phyloP scores from a whole-genome alignment of 139 green algal genomes.

The Astrephomene gubernaculifera region DNA sequence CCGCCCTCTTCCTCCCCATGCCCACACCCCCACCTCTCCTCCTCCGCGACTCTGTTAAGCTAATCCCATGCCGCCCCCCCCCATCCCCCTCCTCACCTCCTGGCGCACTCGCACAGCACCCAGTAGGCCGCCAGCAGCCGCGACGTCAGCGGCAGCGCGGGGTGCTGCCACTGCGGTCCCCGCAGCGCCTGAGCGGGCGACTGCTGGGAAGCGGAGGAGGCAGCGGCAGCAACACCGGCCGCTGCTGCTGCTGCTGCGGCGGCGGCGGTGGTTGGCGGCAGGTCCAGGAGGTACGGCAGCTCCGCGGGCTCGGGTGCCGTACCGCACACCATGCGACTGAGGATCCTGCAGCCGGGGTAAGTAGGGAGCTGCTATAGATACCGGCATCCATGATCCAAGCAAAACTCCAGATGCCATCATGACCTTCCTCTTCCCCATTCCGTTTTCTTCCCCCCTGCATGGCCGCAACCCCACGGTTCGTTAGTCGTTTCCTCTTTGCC shows the following conservation, averaged over 20 bases:
- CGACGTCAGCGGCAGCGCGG: slow-evolving; percentile 14
- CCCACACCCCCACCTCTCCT: too few relatives aligned
- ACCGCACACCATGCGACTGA: slow-evolving; percentile 34
- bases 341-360: slow-evolving; percentile 20
- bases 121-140: slow-evolving; percentile 45
- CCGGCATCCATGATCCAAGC: too few relatives aligned
- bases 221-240: not conserved
- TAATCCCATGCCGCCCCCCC: not conserved
- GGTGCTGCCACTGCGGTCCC: too few relatives aligned
- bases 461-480: too few relatives aligned
- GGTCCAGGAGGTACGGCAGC: slow-evolving; percentile 25
- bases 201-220: not conserved
- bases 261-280: not conserved
- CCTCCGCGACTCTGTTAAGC: too few relatives aligned
- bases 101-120: slow-evolving; percentile 40
- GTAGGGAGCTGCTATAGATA: too few relatives aligned
- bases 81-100: slow-evolving; percentile 4
- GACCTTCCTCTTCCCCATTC: too few relatives aligned
- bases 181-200: too few relatives aligned
- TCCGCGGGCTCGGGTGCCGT: not conserved
- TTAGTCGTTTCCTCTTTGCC: too few relatives aligned
- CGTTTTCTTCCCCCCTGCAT: too few relatives aligned
- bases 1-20: too few relatives aligned
- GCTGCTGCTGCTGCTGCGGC: not conserved
- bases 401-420: too few relatives aligned